Percentiles rank a stretch among this genome's conserved stretches.
Evolutionary conservation across 768 basidiomycete genomes (phyloP).

Genomic region (Mycena capillaripes): DNA sequence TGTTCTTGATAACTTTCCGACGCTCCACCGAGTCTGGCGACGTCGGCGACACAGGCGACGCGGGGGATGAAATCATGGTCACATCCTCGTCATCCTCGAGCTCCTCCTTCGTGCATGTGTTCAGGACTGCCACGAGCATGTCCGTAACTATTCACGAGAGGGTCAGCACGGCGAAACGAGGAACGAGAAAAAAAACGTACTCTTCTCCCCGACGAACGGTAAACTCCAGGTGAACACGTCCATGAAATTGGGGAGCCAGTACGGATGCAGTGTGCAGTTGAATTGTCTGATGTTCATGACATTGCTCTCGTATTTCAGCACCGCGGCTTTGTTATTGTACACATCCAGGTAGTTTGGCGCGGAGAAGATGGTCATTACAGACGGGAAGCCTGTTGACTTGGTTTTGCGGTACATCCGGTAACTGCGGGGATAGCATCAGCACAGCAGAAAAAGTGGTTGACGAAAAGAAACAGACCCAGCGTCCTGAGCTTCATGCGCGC

Average conservation of each 20-base stretch:
- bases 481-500: slow-evolving; percentile 99
- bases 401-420: slow-evolving; percentile 99
- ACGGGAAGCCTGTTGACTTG: slow-evolving; percentile 97
- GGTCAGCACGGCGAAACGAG: slow-evolving; percentile 1
- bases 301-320: slow-evolving; percentile 99
- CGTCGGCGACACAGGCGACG: slow-evolving; percentile 56
- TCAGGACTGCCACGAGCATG: slow-evolving; percentile 97
- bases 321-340: slow-evolving; percentile 99
- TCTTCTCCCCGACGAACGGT: slow-evolving; percentile 98
- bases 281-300: slow-evolving; percentile 99
- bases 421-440: slow-evolving; percentile 52
- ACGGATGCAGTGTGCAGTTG: slow-evolving; percentile 95
- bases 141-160: slow-evolving; percentile 84
- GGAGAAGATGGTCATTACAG: slow-evolving; percentile 99
- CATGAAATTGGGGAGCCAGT: slow-evolving; percentile 99
- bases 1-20: slow-evolving; percentile 95
- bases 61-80: slow-evolving; percentile 53
- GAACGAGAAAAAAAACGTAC: slow-evolving; percentile 57
- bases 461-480: slow-evolving; percentile 79
- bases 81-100: slow-evolving; percentile 85
- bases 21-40: slow-evolving; percentile 74
- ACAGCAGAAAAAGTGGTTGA: slow-evolving; percentile 1
- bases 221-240: slow-evolving; percentile 99
- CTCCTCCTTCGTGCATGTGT: slow-evolving; percentile 97
- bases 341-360: slow-evolving; percentile 99